These are phyloP conservation scores for Piper longum DNA, from an alignment of 164 flowering plant species.

Conservation along the genomic window DNA sequence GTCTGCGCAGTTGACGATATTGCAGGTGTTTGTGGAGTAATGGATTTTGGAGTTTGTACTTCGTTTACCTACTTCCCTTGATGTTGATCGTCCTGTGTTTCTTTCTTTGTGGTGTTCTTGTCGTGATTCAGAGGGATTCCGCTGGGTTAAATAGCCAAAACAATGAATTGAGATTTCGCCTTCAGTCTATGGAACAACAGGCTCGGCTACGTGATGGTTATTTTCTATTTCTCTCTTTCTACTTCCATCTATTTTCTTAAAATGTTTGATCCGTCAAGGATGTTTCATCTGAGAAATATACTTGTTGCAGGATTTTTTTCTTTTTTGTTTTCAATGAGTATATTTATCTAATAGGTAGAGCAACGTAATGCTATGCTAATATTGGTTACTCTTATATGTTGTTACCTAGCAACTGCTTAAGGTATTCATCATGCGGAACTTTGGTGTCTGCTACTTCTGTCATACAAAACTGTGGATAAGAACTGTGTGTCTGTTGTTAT, in stretches of 20 bases:
- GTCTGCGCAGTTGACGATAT: conserved; percentile 80
- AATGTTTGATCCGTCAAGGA: background rate
- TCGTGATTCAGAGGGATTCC: conserved; percentile 33
- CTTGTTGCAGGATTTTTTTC: too few relatives aligned
- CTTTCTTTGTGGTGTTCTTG: background rate
- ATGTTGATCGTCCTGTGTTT: background rate
- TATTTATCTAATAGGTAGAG: too few relatives aligned
- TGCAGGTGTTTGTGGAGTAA: conserved; percentile 44
- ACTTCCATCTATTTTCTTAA: background rate
- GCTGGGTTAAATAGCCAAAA: conserved; percentile 39
- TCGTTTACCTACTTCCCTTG: background rate
- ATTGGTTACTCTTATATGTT: too few relatives aligned
- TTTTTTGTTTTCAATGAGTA: too few relatives aligned
- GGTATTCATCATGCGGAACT: too few relatives aligned
- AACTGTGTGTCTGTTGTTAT: too few relatives aligned
- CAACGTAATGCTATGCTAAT: too few relatives aligned
- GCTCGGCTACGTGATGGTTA: conserved; percentile 51
- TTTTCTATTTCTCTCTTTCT: background rate
- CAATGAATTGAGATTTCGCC: conserved; percentile 48
- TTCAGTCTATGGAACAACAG: conserved; percentile 58
- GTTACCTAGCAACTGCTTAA: too few relatives aligned
- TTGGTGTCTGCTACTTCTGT: too few relatives aligned
- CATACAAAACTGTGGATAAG: too few relatives aligned
- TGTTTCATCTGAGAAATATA: too few relatives aligned
- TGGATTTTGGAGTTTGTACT: background rate